Percentiles rank a stretch among this genome's conserved stretches.
Conservation (phyloP, 176 grass and related monocot species). For the Echinochloa phyllopogon region DNA sequence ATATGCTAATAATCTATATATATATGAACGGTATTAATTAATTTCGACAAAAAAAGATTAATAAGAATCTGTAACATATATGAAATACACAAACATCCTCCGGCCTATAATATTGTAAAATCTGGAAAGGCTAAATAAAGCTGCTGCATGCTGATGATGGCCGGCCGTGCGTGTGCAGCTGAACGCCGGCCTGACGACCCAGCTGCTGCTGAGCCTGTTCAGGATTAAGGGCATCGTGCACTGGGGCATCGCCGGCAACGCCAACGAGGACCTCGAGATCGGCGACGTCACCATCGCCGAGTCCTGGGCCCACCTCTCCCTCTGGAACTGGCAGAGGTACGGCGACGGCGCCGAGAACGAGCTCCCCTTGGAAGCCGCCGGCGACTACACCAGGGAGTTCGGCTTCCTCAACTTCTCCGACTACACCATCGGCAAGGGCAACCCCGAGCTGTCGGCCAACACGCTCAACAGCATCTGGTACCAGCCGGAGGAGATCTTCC, state of each 20-base stretch:
- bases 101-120: too few relatives aligned
- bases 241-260: slow-evolving; percentile 66
- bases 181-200: slow-evolving; percentile 65
- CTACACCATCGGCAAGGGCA: slow-evolving; percentile 20
- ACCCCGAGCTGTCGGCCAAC: slow-evolving; percentile 25
- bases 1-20: too few relatives aligned
- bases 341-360: slow-evolving; percentile 49
- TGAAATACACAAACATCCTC: too few relatives aligned
- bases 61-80: too few relatives aligned
- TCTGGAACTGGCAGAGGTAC: slow-evolving; percentile 68
- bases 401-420: slow-evolving; percentile 72
- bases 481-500: slow-evolving; percentile 73
- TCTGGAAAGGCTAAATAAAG: too few relatives aligned
- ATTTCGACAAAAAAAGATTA: too few relatives aligned
- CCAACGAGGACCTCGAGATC: slow-evolving; percentile 58
- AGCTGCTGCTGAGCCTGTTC: slow-evolving; percentile 63
- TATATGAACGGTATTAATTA: too few relatives aligned
- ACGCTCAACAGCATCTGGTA: slow-evolving; percentile 64
- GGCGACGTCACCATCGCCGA: slow-evolving; percentile 70
- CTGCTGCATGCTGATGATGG: too few relatives aligned
- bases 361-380: slow-evolving; percentile 49
- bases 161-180: slow-evolving; percentile 43
- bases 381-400: slow-evolving; percentile 56
- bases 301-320: slow-evolving; percentile 59
- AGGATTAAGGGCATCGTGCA: slow-evolving; percentile 63